Base-by-base conservation (phyloP, 768 basidiomycete species). In the Kwoniella dejecticola region DNA sequence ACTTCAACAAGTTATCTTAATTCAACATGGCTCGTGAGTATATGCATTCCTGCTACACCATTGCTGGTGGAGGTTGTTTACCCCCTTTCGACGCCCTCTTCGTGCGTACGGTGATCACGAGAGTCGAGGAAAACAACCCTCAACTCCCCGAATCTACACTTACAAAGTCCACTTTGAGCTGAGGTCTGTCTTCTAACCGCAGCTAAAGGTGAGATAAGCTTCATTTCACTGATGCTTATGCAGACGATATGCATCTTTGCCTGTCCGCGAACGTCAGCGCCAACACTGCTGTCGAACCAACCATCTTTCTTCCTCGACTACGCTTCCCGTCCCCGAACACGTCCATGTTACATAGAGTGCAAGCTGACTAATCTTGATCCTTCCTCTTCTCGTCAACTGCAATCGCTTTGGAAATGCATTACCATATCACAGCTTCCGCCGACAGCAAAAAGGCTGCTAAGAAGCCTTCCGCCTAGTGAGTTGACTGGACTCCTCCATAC, bases 11-110 rank as follows among this genome's bases (percentile, higher is more conserved):
- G 41, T 64, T 38, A 53, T 49, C 62, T 41, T 49, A 46, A 64
- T 23, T 30, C 54, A 71, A 24, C 24, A 74, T 74, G 72, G 70
- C 72, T 68, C 72, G 72, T 74, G 60, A 74, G 72, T 74, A 46
- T 56, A 66, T 67, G 44, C 62, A 57, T 63, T 47, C 30, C 15
- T 48, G 44, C 49, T 23, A 13, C 47, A 47, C 23, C 12, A 15
- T 3, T 5, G 4, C 21, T n/a, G 53, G 61, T 62, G 61, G 61
- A 62, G 61, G 61, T 62, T 50, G 61, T 62, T 62, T 52, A 62
- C 49, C 46, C 21, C 26, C 33, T 23, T 47, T 42, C 15, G 26
- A n/a, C 13, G 31, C 21, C 12, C 11, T 23, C n/a, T 15, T 30
- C 15, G 17, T 12, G 29, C 26, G 47, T 26, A 8, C 4, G 5